Conservation (phyloP, 331 rosid species). For the Rhamnella rubrinervis region DNA sequence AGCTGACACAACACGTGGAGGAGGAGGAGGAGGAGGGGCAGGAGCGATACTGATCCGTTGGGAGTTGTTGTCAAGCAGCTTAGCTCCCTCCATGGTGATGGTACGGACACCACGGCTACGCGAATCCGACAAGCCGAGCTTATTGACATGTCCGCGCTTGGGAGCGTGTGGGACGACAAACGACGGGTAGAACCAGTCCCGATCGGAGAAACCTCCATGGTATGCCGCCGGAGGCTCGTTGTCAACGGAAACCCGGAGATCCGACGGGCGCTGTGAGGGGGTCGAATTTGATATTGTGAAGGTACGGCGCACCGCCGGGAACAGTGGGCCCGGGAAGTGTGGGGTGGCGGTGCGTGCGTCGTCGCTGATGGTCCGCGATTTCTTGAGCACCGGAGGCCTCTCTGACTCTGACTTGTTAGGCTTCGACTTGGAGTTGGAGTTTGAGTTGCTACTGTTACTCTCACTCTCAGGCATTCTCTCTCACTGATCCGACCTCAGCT, state of each 20-base stretch:
- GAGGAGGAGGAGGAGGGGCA: background rate
- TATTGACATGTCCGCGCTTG: slow-evolving; percentile 30
- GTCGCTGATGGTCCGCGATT: slow-evolving; percentile 48
- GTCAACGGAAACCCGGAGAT: slow-evolving; percentile 38
- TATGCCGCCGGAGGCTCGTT: slow-evolving; percentile 19
- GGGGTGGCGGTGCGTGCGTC: slow-evolving; percentile 6
- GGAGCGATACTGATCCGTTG: background rate
- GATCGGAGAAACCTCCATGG: slow-evolving; percentile 40
- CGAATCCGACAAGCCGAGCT: slow-evolving; percentile 23
- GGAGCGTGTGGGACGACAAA: slow-evolving; percentile 59
- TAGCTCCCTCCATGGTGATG: background rate
- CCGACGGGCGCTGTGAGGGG: slow-evolving; percentile 22
- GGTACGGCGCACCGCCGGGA: slow-evolving; percentile 44
- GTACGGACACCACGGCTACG: background rate
- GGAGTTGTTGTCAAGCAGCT: background rate
- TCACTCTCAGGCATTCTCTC: slow-evolving; percentile 27
- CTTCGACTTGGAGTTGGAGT: background rate
- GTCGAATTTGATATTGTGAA: background rate
- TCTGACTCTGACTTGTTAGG: slow-evolving; percentile 15
- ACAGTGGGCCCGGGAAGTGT: slow-evolving; percentile 47
- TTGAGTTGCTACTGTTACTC: background rate
- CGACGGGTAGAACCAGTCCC: slow-evolving; percentile 77
- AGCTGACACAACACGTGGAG: background rate
- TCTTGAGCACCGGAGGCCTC: slow-evolving; percentile 57
- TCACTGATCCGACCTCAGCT: too few species aligned